These are phyloP conservation scores for Starmerella riodocensis DNA, from an alignment of 805 yeast species.

Conservation along the genomic window DNA sequence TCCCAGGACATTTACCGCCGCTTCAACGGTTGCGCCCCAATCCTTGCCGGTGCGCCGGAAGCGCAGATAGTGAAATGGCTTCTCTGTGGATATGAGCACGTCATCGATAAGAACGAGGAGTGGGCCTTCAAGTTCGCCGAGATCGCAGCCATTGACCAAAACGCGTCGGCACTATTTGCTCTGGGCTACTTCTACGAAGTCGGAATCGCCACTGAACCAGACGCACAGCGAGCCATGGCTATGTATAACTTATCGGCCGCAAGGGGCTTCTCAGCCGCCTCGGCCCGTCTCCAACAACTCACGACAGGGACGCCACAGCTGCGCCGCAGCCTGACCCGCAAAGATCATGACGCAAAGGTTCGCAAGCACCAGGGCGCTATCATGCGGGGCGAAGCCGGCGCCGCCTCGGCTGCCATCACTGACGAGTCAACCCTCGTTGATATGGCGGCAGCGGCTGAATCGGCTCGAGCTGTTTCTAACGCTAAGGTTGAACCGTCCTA, in stretches of 20 bases:
- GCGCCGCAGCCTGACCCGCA: constrained; percentile 16
- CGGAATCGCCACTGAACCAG: constrained; percentile 43
- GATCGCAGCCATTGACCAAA: constrained; percentile 47
- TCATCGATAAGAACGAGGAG: constrained; percentile 41
- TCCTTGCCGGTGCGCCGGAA: constrained; percentile 27
- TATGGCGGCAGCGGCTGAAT: too few relatives aligned
- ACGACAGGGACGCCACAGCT: constrained; percentile 10
- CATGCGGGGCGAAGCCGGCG: constrained; percentile 10
- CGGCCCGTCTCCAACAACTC: constrained; percentile 21
- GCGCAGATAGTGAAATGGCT: constrained; percentile 43
- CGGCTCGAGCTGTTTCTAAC: too few relatives aligned
- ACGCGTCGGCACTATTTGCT: constrained; percentile 53
- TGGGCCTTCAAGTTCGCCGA: constrained; percentile 59
- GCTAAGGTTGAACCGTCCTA: too few relatives aligned
- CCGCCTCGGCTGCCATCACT: constrained; percentile 11
- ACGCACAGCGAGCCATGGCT: constrained; percentile 33
- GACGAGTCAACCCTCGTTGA: constrained; percentile 10
- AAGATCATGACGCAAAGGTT: constrained; percentile 16
- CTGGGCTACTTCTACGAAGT: constrained; percentile 54
- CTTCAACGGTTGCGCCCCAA: constrained; percentile 12
- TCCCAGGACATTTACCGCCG: constrained; percentile 26
- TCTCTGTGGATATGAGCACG: constrained; percentile 49
- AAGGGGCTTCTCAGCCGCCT: constrained; percentile 34
- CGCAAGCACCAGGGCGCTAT: constrained; percentile 11
- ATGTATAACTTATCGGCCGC: constrained; percentile 44